phyloP scores from a whole-genome alignment of 345 rosid genomes.

The Eucalyptus pumila region DNA sequence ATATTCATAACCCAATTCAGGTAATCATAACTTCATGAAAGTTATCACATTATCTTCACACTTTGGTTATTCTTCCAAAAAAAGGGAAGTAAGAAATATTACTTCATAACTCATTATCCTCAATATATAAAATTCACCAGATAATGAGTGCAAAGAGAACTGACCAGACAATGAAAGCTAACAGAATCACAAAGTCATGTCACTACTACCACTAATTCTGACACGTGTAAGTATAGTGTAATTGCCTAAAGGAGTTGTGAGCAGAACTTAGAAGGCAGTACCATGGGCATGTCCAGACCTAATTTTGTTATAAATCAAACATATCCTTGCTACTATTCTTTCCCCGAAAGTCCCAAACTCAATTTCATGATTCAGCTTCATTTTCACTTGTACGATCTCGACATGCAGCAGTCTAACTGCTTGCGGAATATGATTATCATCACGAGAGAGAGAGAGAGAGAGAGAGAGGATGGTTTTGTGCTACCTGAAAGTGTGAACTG shows the following conservation, averaged over 20 bases:
- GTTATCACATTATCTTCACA: background rate
- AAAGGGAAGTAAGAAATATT: background rate
- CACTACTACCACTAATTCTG: background rate
- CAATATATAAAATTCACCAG: background rate
- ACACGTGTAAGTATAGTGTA: background rate
- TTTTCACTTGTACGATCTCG: background rate
- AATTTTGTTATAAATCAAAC: background rate
- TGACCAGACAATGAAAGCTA: background rate
- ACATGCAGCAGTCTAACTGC: background rate
- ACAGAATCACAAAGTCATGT: background rate
- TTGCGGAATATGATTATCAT: background rate
- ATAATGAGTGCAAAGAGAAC: background rate
- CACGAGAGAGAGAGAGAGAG: background rate
- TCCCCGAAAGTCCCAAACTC: background rate
- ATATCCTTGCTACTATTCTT: background rate
- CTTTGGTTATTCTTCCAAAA: background rate
- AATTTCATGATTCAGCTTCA: background rate
- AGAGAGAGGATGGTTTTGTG: background rate
- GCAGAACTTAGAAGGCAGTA: background rate
- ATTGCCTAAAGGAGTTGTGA: background rate
- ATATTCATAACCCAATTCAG: background rate
- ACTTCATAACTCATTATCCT: background rate
- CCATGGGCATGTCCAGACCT: background rate
- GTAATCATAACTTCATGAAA: background rate
- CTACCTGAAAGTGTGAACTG: slow-evolving; percentile 90